A percentile compares a stretch with the other conserved stretches of the same genome.
phyloP scores from a whole-genome alignment of 352 stramenopile species.

The Aphanomyces astaci region DNA sequence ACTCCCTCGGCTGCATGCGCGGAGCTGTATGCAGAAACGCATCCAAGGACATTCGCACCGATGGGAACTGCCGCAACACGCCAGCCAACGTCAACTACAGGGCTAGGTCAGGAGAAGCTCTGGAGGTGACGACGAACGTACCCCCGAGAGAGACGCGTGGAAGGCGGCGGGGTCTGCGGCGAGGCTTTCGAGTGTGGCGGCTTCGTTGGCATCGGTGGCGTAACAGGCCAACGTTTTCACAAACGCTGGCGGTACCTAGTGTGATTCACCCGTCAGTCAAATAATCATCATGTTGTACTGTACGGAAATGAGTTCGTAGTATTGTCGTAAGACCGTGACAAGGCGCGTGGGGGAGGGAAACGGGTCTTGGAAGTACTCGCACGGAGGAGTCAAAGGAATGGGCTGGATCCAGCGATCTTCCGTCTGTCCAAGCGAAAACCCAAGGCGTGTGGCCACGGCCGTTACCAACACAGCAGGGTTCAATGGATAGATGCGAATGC shows the following conservation, averaged over 20 bases:
- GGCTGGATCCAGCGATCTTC: conserved; percentile 4
- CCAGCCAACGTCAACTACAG: conserved; percentile 52
- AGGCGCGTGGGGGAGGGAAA: conserved; percentile 9
- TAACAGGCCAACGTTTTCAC: not conserved
- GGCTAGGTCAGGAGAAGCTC: not conserved
- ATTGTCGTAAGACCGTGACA: not conserved
- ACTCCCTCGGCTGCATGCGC: conserved; percentile 92
- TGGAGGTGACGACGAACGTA: not conserved
- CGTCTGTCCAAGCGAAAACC: not conserved
- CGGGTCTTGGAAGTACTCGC: conserved; percentile 10
- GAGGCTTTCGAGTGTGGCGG: not conserved
- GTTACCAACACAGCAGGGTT: not conserved
- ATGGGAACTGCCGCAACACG: conserved; percentile 76
- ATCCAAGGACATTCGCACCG: conserved; percentile 47
- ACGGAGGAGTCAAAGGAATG: not conserved
- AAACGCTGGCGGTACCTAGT: not conserved
- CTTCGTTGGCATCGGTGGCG: not conserved
- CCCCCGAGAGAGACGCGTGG: not conserved
- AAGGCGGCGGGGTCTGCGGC: not conserved
- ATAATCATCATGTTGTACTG: not conserved
- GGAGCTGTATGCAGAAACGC: conserved; percentile 91
- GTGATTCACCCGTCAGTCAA: not conserved
- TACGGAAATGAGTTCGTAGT: conserved; percentile 13
- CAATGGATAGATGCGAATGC: not conserved
- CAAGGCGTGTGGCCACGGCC: not conserved